These are phyloP conservation scores for Firmiana major DNA, from an alignment of 345 rosid genomes.

Conservation along the genomic window DNA sequence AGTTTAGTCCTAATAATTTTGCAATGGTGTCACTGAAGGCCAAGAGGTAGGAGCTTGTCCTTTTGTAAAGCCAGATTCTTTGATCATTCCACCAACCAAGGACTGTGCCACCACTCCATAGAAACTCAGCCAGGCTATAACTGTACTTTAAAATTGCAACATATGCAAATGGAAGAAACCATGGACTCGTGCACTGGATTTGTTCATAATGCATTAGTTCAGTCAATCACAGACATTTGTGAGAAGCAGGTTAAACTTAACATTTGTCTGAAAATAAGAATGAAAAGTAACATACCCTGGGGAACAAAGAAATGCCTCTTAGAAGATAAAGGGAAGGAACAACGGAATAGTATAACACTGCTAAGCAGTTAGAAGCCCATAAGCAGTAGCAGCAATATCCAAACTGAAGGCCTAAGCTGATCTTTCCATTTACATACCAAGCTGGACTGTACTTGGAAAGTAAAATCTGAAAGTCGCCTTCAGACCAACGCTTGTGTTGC, in stretches of 20 bases:
- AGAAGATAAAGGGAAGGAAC: conserved; percentile 61
- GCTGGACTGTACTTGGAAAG: conserved; percentile 61
- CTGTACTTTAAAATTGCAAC: conserved; percentile 30
- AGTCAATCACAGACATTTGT: not conserved
- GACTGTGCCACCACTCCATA: conserved; percentile 54
- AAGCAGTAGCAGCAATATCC: conserved; percentile 43
- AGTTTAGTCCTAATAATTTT: conserved; percentile 44
- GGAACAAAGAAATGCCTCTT: conserved; percentile 59
- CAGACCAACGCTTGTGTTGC: conserved; percentile 84
- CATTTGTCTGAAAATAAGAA: not conserved
- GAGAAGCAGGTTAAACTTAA: not conserved
- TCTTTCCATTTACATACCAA: conserved; percentile 51
- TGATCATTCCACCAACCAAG: conserved; percentile 83
- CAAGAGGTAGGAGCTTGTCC: conserved; percentile 65
- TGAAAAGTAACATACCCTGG: conserved; percentile 37
- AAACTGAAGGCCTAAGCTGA: conserved; percentile 48
- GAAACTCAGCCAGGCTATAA: conserved; percentile 48
- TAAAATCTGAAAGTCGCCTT: conserved; percentile 70
- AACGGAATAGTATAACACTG: conserved; percentile 44
- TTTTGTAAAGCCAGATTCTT: conserved; percentile 71
- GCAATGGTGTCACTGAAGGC: conserved; percentile 49
- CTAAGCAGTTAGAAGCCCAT: conserved; percentile 59
- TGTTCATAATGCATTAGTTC: not conserved
- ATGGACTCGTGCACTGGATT: conserved; percentile 47
- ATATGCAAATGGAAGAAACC: conserved; percentile 61